Base-by-base conservation (phyloP, 345 rosid genomes). In the Corymbia maculata region DNA sequence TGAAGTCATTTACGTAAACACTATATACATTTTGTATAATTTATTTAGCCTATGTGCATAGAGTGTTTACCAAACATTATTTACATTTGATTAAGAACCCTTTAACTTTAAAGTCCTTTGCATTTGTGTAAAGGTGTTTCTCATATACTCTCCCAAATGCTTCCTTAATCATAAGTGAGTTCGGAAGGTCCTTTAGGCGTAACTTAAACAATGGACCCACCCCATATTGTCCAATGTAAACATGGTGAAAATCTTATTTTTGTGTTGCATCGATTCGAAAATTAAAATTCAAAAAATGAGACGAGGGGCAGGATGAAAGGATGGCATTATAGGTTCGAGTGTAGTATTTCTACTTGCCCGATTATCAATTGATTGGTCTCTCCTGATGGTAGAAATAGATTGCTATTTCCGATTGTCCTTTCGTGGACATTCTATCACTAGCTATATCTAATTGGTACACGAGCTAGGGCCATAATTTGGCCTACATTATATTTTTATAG, bases 391-490 rank as follows among this genome's bases (percentile, higher is more conserved):
- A 0, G 30, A 26, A 53, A 59, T 17, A 64, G 9, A 64, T 30
- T 14, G 79, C 21, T 68, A 30, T 44, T 32, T 13, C 36, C 75
- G 1, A n/a, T 28, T 14, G 36, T 64, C 36, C 32, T 64, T 64
- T 6, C 30, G 2, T 3, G 1, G 9, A 64, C 75, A n/a, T n/a
- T 17, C 75, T 13, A n/a, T 13, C 0, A 19, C 75, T 17, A 0
- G 5, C 59, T 53, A 53, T n/a, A 2, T n/a, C 3, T 68, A 30
- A 15, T 30, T 30, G 21, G 44, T 2, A 64, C 13, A 30, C 44
- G 22, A 1, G 22, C 22, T 68, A 15, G 44, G 22, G 11, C 42
- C 2, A 64, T n/a, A 3, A 28, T 57, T 55, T 26, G 30, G 21
- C 79, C 3, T 3, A 14, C 21, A 2, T 30, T 14, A n/a, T 15